A percentile compares a stretch with the other conserved stretches of the same genome.
Conservation (phyloP, 495 filamentous ascomycete genomes). For the Lichenothelia convexa region DNA sequence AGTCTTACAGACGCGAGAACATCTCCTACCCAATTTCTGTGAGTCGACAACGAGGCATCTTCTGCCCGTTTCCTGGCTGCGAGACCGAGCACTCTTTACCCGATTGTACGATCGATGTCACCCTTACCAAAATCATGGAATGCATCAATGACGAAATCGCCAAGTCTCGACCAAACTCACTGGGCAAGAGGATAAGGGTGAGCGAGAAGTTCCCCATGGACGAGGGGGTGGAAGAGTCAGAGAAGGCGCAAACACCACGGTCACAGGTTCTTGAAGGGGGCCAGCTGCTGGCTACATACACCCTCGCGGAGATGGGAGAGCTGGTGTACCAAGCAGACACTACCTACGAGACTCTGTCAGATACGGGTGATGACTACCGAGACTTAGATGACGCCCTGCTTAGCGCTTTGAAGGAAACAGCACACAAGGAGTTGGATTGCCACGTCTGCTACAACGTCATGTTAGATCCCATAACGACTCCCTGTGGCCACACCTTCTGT, state of each 20-base stretch:
- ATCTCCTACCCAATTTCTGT: conserved; percentile 56
- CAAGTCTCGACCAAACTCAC: conserved; percentile 15
- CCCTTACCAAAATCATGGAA: conserved; percentile 44
- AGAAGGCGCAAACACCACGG: conserved; percentile 12
- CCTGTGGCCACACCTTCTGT: conserved; percentile 83
- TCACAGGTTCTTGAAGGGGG: conserved; percentile 28
- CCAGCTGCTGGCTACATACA: conserved; percentile 41
- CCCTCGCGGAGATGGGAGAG: conserved; percentile 32
- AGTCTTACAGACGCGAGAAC: conserved; percentile 37
- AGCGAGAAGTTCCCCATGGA: conserved; percentile 26
- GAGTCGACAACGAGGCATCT: conserved; percentile 45
- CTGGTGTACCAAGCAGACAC: conserved; percentile 37
- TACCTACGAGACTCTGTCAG: conserved; percentile 27
- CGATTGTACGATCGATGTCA: conserved; percentile 63
- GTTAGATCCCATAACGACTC: conserved; percentile 62
- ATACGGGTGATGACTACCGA: conserved; percentile 20
- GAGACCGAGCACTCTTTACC: conserved; percentile 49
- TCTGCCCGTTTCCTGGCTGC: conserved; percentile 53
- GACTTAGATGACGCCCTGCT: conserved; percentile 33
- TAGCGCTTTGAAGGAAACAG: conserved; percentile 36
- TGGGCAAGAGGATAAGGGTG: conserved; percentile 20
- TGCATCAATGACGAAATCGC: conserved; percentile 31
- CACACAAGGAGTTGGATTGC: conserved; percentile 59
- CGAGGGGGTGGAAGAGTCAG: conserved; percentile 22
- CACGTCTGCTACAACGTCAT: conserved; percentile 72